Evolutionary conservation across 1,284 basidiomycete species (phyloP).

Genomic region (Papiliotrema terrestris): DNA sequence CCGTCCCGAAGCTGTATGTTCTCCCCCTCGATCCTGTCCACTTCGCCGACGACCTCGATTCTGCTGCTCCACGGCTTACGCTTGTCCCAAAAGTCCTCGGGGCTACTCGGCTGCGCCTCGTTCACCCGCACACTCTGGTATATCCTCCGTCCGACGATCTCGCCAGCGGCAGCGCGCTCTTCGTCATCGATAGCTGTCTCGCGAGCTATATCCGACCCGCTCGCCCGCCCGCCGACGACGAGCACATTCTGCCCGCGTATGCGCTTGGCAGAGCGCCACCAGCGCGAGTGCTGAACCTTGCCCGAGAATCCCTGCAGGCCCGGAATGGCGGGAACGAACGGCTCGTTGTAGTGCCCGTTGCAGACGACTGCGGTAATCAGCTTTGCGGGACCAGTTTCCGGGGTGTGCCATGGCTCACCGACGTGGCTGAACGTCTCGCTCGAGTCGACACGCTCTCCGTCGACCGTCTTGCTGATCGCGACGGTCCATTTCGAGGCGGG

Average conservation of each 20-base stretch:
- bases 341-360: constrained; percentile 51
- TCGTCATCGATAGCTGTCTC: constrained; percentile 41
- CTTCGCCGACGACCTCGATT: constrained; percentile 29
- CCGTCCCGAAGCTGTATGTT: background rate
- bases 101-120: background rate
- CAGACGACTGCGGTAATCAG: constrained; percentile 22
- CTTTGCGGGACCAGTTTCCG: background rate
- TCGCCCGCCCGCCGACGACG: constrained; percentile 51
- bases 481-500: constrained; percentile 17
- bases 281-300: constrained; percentile 43
- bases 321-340: constrained; percentile 46
- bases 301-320: constrained; percentile 28
- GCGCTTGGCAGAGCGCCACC: constrained; percentile 46
- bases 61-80: constrained; percentile 26
- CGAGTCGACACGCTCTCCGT: background rate
- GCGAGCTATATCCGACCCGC: constrained; percentile 51
- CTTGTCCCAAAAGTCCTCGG: constrained; percentile 4
- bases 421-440: constrained; percentile 7
- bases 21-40: constrained; percentile 23
- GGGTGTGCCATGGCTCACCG: background rate
- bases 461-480: constrained; percentile 5
- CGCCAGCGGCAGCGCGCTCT: constrained; percentile 7
- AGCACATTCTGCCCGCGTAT: constrained; percentile 45
- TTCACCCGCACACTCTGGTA: constrained; percentile 5
- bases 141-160: background rate